phyloP scores from a whole-genome alignment of 1,139 yeast genomes.

The Pichia sorboxylosa region DNA sequence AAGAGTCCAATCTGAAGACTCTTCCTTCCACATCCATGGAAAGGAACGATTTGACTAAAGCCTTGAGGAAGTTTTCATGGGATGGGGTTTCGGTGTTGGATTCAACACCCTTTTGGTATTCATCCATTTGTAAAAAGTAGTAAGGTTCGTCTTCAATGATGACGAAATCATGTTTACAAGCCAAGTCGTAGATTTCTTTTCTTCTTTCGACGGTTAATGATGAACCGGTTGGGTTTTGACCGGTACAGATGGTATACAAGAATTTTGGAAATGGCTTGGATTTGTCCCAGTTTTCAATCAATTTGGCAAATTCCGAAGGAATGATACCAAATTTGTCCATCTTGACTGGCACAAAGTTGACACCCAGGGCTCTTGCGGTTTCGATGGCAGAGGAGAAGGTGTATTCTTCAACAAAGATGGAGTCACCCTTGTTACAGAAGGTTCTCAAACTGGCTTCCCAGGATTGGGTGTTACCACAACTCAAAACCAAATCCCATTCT shows the following conservation, averaged over 20 bases:
- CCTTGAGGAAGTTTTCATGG: conserved; percentile 47
- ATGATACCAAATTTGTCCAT: conserved; percentile 74
- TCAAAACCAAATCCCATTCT: conserved; percentile 50
- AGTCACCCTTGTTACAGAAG: conserved; percentile 67
- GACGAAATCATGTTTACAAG: conserved; percentile 67
- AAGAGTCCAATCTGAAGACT: conserved; percentile 80
- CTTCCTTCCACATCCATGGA: conserved; percentile 80
- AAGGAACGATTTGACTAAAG: conserved; percentile 69
- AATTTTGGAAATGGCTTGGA: conserved; percentile 42
- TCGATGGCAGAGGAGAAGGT: conserved; percentile 79
- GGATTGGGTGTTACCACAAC: conserved; percentile 78
- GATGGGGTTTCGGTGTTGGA: conserved; percentile 23
- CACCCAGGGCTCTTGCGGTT: conserved; percentile 65
- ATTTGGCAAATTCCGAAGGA: conserved; percentile 56
- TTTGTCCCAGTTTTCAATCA: conserved; percentile 59
- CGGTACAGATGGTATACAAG: conserved; percentile 79
- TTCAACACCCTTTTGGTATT: conserved; percentile 38
- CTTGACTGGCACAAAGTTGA: conserved; percentile 57
- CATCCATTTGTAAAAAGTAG: conserved; percentile 83
- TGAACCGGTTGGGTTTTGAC: conserved; percentile 93
- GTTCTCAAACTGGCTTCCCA: conserved; percentile 83
- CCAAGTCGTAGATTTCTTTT: conserved; percentile 53
- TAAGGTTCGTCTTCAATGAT: conserved; percentile 91
- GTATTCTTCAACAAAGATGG: conserved; percentile 71
- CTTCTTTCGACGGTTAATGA: conserved; percentile 66